Evolutionary conservation across 169 alveolate species (phyloP), one percentile per base, ranked within the genome.

Genomic region (Plasmodium inui): DNA sequence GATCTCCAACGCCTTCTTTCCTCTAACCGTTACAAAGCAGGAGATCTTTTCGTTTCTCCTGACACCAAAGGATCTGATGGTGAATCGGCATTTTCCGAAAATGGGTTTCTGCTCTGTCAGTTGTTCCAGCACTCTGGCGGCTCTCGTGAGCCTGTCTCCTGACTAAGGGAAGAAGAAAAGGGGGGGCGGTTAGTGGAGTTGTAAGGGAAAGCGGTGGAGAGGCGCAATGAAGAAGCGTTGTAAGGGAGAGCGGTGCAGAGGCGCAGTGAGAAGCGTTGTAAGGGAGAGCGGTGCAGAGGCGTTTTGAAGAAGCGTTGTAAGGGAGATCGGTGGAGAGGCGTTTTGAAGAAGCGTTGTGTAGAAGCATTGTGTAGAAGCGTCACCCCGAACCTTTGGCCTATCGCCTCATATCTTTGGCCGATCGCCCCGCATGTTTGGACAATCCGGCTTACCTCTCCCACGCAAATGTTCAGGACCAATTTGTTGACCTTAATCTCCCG

Each of bases 31-130:
- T 84, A 99, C 99, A 95, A 97, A 99, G 95, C 99, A 98, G 26
- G 99, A 99, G 90, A 99, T 99, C 95, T 99, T 99, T 96, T 99
- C 99, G 95, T 99, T 99, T 86, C 99, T 98, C 93, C 99, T 98
- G 93, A 99, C 99, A 74, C 99, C 99, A 92, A 99, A 99, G 26
- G 99, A 98, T 94, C 99, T 98, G 92, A 99, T 98, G 92, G 99
- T 99, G 95, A 98, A 98, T 50, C 99, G 95, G 67, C 99, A 99
- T 95, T 98, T 98, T 84, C 99, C 98, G 95, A 98, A 98, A 86
- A 98, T 99, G 39, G 99, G 99, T 93, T 98, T 98, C 97, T 99
- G 99, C 57, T 98, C 99, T 4, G 99, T 98, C 86, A 99, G 98
- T 97, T 98, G 99, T 94, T 98, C 99, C 95, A 99, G 96, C 92